These are phyloP conservation scores for Basipetospora chlamydospora DNA, from an alignment of 2,329 filamentous ascomycete genomes.

Conservation along the genomic window DNA sequence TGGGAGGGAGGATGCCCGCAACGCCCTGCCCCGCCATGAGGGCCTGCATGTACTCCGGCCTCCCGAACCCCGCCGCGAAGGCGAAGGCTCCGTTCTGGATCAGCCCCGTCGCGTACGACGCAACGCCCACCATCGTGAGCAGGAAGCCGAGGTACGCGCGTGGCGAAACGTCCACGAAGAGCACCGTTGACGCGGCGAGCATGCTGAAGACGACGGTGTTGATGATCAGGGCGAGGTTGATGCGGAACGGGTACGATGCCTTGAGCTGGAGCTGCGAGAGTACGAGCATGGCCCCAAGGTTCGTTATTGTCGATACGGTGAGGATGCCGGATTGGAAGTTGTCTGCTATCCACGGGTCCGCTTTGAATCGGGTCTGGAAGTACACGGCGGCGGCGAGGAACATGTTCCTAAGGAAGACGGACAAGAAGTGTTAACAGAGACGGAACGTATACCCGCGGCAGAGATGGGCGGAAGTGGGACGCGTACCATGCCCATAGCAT, in stretches of 20 bases:
- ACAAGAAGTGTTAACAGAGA: constrained; percentile 9
- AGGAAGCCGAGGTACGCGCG: constrained; percentile 65
- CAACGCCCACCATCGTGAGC: constrained; percentile 65
- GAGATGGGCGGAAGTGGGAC: background rate
- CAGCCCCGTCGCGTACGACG: constrained; percentile 67
- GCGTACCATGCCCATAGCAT: constrained; percentile 96
- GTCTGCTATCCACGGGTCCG: constrained; percentile 53
- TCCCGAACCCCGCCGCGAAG: constrained; percentile 72
- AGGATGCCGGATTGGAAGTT: constrained; percentile 87
- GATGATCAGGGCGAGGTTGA: constrained; percentile 60
- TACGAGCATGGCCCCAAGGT: constrained; percentile 59
- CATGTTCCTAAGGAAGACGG: constrained; percentile 88
- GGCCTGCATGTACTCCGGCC: constrained; percentile 82
- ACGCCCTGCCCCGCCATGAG: constrained; percentile 93
- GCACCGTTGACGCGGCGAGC: constrained; percentile 63
- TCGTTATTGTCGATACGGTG: constrained; percentile 73
- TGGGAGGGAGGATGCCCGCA: constrained; percentile 75
- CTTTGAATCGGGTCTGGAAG: constrained; percentile 69
- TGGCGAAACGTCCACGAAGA: constrained; percentile 48
- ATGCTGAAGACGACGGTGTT: constrained; percentile 66
- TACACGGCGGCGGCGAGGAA: constrained; percentile 91
- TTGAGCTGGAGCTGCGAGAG: constrained; percentile 67
- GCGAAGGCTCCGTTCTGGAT: constrained; percentile 93
- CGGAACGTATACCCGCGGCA: constrained; percentile 7
- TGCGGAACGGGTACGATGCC: constrained; percentile 79